A percentile compares a stretch with the other conserved stretches of the same genome.
Evolutionary conservation across 139 green algal genomes (phyloP).

Genomic region (Astrephomene gubernaculifera): DNA sequence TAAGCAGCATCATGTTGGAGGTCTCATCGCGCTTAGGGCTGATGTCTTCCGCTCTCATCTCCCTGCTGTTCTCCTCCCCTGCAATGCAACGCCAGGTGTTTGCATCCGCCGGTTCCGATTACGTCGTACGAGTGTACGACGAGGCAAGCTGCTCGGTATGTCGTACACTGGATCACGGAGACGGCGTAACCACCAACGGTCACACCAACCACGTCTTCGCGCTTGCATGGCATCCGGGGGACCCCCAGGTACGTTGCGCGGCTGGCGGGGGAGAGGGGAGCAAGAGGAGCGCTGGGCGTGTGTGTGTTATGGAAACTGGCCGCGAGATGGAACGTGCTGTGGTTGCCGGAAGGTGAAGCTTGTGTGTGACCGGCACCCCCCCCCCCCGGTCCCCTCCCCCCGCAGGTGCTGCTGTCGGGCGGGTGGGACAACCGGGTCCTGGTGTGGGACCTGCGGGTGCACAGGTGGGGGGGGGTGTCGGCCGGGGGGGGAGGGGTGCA

Average conservation of each 20-base stretch:
- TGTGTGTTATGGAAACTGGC: not conserved
- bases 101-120: slow-evolving; percentile 61
- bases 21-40: not conserved
- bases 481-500: not conserved
- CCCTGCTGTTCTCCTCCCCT: not conserved
- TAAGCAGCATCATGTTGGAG: not conserved
- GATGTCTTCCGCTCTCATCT: not conserved
- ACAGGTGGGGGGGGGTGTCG: slow-evolving; percentile 11
- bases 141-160: slow-evolving; percentile 38
- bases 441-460: slow-evolving; percentile 73
- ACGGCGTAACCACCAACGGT: slow-evolving; percentile 49
- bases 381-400: not conserved
- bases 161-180: slow-evolving; percentile 51
- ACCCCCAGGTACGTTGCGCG: slow-evolving; percentile 46
- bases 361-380: not conserved
- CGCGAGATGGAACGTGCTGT: not conserved
- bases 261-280: not conserved
- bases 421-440: slow-evolving; percentile 75
- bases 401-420: slow-evolving; percentile 64
- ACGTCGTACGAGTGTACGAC: slow-evolving; percentile 66
- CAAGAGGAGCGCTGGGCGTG: not conserved
- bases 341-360: not conserved
- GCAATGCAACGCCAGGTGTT: slow-evolving; percentile 46
- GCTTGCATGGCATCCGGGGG: slow-evolving; percentile 57
- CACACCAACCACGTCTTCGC: slow-evolving; percentile 63